Evolutionary conservation across 108 stramenopile genomes (phyloP).

Genomic region (Nannochloropsis oceanica): DNA sequence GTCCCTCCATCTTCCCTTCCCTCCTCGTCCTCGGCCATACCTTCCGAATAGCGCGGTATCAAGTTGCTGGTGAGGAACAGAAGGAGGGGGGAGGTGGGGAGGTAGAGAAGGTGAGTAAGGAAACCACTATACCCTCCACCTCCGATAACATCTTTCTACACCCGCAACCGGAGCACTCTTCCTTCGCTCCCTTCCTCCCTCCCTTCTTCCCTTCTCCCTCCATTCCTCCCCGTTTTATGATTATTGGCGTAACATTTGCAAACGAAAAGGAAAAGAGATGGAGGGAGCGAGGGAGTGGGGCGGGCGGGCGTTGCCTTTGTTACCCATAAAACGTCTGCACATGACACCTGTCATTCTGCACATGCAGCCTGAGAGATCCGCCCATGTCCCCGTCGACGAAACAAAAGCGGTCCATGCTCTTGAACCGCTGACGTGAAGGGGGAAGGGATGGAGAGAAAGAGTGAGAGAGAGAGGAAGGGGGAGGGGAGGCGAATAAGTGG

Average conservation of each 20-base stretch:
- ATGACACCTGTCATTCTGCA: neutral
- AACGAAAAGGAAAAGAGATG: neutral
- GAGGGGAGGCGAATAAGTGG: too few species aligned
- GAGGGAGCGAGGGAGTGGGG: neutral
- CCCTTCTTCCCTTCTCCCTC: too few species aligned
- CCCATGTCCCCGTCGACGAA: neutral
- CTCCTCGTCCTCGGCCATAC: neutral
- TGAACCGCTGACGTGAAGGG: neutral
- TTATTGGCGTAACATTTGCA: neutral
- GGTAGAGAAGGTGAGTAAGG: too few species aligned
- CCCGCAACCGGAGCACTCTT: too few species aligned
- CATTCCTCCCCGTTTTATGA: too few species aligned
- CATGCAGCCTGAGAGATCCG: neutral
- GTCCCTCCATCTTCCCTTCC: neutral
- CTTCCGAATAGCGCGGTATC: neutral
- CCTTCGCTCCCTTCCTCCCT: too few species aligned
- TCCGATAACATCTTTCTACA: too few species aligned
- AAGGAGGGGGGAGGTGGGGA: neutral
- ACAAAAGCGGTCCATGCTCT: neutral
- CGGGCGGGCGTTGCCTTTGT: neutral
- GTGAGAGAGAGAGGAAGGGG: neutral
- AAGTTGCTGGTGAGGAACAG: neutral
- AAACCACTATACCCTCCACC: too few species aligned
- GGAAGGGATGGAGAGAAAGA: neutral
- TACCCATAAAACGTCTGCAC: neutral